These are phyloP conservation scores for Chrysanthemum makinoi DNA, from an alignment of 129 eudicot genomes.

Conservation along the genomic window DNA sequence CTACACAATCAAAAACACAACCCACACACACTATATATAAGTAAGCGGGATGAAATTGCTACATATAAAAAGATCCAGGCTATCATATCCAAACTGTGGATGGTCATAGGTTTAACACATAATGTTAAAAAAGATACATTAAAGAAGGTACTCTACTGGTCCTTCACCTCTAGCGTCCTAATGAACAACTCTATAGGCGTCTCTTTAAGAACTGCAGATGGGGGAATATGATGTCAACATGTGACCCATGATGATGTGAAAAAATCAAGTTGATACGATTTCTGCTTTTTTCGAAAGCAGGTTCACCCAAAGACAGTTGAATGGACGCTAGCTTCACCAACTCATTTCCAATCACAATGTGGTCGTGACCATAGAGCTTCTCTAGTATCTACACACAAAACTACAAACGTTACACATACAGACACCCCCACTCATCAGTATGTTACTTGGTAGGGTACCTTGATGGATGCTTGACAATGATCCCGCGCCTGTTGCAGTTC, in stretches of 20 bases:
- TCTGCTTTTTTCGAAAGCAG: conserved; percentile 29
- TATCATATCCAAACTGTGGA: no score
- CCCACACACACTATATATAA: no score
- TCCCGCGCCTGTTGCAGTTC: conserved; percentile 43
- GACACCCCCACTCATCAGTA: background rate
- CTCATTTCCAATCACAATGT: conserved; percentile 77
- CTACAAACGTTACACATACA: background rate
- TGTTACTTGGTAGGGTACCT: conserved; percentile 41
- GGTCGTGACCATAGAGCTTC: conserved; percentile 56
- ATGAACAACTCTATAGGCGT: conserved; percentile 19
- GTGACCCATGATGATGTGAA: conserved; percentile 60
- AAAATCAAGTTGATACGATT: conserved; percentile 37
- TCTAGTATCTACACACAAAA: conserved; percentile 52
- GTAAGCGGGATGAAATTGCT: no score
- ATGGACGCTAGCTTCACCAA: conserved; percentile 71
- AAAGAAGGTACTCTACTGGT: background rate
- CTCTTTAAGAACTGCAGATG: conserved; percentile 36
- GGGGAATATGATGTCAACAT: conserved; percentile 50
- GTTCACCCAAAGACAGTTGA: conserved; percentile 44
- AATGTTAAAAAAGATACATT: no score
- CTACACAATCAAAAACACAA: no score
- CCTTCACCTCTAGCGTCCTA: background rate
- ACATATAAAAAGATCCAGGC: no score
- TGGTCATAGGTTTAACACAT: no score
- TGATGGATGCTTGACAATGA: conserved; percentile 71